Conservation (phyloP, 2,329 filamentous ascomycete species). For the Calonectria ilicicola region DNA sequence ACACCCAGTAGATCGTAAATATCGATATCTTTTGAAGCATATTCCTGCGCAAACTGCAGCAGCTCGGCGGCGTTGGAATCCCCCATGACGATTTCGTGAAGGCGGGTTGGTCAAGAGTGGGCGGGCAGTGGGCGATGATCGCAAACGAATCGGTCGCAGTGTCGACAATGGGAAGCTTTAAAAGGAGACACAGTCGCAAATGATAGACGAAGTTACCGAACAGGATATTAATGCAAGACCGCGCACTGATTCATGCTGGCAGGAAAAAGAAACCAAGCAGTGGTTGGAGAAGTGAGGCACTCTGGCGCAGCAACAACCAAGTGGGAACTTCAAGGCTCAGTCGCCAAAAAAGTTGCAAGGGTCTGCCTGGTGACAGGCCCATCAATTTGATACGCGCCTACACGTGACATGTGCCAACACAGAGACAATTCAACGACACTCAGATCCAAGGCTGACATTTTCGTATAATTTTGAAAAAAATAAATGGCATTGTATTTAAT, state of each 20-base stretch:
- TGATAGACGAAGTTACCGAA: neutral
- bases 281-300: neutral
- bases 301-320: neutral
- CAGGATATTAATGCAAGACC: neutral
- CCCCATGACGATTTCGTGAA: constrained; percentile 40
- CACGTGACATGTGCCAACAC: constrained; percentile 13
- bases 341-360: constrained; percentile 4
- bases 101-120: neutral
- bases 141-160: neutral
- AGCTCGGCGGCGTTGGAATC: constrained; percentile 60
- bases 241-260: neutral
- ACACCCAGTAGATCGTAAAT: constrained; percentile 83
- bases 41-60: constrained; percentile 66
- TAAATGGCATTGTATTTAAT: neutral
- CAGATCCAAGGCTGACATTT: neutral
- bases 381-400: constrained; percentile 6
- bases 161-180: neutral
- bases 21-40: constrained; percentile 73
- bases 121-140: neutral
- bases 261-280: neutral
- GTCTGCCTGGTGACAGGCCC: neutral
- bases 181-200: neutral
- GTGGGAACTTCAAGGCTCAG: neutral
- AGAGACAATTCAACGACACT: neutral
- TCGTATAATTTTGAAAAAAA: neutral